phyloP scores from a whole-genome alignment of 2,329 filamentous ascomycete species.

The Neocatenulostroma microsporum region DNA sequence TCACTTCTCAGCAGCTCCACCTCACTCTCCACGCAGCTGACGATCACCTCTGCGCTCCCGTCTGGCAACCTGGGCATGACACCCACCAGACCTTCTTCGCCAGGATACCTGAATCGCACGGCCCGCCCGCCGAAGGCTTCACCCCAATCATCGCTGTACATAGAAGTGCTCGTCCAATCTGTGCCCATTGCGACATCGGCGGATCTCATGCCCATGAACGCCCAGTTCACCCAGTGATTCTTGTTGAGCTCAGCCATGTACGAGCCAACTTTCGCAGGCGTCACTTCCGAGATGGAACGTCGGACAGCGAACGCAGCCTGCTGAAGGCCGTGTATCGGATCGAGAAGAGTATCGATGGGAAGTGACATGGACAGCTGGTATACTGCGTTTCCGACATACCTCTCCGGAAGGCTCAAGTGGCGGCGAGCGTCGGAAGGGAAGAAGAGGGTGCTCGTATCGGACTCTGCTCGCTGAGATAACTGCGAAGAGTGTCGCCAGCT shows the following conservation, averaged over 20 bases:
- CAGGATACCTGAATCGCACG: slow-evolving; percentile 3
- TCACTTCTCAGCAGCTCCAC: neutral
- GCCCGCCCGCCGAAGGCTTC: slow-evolving; percentile 3
- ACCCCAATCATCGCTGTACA: slow-evolving; percentile 4
- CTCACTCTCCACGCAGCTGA: slow-evolving; percentile 1
- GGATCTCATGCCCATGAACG: neutral
- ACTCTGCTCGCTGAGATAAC: neutral
- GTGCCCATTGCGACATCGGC: slow-evolving; percentile 2
- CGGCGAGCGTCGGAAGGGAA: slow-evolving; percentile 4
- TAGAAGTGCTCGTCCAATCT: slow-evolving; percentile 2
- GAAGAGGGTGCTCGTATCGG: neutral
- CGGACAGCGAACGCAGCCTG: slow-evolving; percentile 1
- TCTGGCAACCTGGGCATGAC: slow-evolving; percentile 4
- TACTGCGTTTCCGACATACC: slow-evolving; percentile 2
- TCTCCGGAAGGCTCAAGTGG: neutral
- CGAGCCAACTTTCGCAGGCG: neutral
- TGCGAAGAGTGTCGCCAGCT: too few species aligned
- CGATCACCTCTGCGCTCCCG: slow-evolving; percentile 3
- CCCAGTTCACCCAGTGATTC: slow-evolving; percentile 2
- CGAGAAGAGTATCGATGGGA: neutral
- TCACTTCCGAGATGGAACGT: neutral
- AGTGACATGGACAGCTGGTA: slow-evolving; percentile 1
- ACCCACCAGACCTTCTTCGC: neutral
- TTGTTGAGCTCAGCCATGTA: neutral
- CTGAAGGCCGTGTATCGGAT: neutral